A percentile compares a stretch with the other conserved stretches of the same genome.
These are phyloP conservation scores for Suillus plorans DNA, from an alignment of 768 basidiomycete species.

Conservation along the genomic window DNA sequence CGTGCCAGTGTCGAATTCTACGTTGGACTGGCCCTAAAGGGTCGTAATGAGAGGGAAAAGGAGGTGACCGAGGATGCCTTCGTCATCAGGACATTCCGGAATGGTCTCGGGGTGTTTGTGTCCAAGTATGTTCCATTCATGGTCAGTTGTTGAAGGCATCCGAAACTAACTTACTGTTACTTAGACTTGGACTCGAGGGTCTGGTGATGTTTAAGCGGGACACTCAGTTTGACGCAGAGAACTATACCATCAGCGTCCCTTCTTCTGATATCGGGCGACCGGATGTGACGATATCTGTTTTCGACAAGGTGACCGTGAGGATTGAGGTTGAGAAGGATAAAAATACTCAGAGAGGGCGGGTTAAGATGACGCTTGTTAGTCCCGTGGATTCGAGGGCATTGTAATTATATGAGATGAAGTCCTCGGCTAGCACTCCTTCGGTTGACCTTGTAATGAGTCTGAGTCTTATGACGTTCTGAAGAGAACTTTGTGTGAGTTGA, in stretches of 20 bases:
- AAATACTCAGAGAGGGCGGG: conserved; percentile 87
- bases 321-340: conserved; percentile 94
- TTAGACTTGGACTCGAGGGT: conserved; percentile 90
- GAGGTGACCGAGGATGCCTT: conserved; percentile 80
- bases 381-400: conserved; percentile 57
- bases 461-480: no score
- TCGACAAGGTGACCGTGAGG: conserved; percentile 90
- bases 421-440: not conserved
- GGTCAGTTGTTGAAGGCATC: not conserved
- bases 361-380: conserved; percentile 76
- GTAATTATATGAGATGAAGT: conserved; percentile 23
- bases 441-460: no score
- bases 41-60: conserved; percentile 46
- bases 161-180: not conserved
- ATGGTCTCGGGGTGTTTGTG: conserved; percentile 96
- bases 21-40: conserved; percentile 88
- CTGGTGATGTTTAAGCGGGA: conserved; percentile 92
- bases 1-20: conserved; percentile 98
- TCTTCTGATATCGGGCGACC: conserved; percentile 22
- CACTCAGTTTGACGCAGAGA: conserved; percentile 87
- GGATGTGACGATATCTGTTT: conserved; percentile 74
- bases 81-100: conserved; percentile 91
- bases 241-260: conserved; percentile 79
- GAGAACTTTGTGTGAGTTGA: no score
- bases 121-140: conserved; percentile 63